Percentiles rank a stretch among this genome's conserved stretches.
These are phyloP conservation scores for Musa itinerans DNA, from an alignment of 176 grass and related monocot genomes.

Conservation along the genomic window DNA sequence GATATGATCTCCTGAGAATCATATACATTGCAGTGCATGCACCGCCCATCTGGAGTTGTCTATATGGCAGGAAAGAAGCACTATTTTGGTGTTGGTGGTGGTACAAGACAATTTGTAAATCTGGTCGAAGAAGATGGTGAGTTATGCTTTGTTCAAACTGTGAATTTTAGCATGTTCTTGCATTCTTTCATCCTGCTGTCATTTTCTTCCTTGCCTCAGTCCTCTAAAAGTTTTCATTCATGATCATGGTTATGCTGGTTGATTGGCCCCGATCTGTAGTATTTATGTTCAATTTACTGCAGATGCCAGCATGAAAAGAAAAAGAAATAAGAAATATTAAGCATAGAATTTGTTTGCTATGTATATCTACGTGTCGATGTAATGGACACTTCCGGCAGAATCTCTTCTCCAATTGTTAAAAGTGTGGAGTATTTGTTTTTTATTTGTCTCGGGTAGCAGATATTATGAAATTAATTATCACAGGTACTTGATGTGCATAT, in stretches of 20 bases:
- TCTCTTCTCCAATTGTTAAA: no score
- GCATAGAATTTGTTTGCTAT: no score
- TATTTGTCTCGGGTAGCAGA: no score
- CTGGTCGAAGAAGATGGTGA: slow-evolving; percentile 93
- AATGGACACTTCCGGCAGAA: no score
- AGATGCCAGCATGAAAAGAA: no score
- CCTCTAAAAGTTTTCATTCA: neutral
- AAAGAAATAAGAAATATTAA: no score
- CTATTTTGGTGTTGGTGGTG: slow-evolving; percentile 97
- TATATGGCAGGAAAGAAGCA: slow-evolving; percentile 95
- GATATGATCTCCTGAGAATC: slow-evolving; percentile 9
- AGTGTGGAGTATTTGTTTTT: no score
- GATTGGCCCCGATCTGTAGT: no score
- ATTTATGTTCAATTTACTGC: no score
- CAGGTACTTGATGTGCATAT: neutral
- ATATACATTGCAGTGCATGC: slow-evolving; percentile 44
- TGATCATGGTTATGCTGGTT: no score
- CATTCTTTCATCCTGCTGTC: neutral
- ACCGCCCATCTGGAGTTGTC: slow-evolving; percentile 39
- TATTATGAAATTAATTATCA: no score
- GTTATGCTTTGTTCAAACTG: slow-evolving; percentile 13
- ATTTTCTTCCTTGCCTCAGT: slow-evolving; percentile 13
- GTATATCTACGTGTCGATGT: no score
- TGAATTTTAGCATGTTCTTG: slow-evolving; percentile 18
- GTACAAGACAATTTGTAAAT: slow-evolving; percentile 75